Conservation (phyloP, 805 yeast genomes). For the Nakazawaea pomicola region DNA sequence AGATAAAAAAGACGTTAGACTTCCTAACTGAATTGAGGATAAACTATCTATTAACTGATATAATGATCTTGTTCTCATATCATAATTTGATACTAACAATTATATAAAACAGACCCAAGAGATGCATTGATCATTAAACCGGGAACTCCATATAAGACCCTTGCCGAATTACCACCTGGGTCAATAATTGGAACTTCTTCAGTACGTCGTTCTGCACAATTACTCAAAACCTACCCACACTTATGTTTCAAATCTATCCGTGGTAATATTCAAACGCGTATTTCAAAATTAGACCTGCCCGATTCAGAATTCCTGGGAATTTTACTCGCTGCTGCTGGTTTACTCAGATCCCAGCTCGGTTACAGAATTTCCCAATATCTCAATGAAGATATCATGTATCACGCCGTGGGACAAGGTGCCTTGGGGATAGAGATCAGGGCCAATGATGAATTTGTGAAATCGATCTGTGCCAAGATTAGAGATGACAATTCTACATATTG, state of each 20-base stretch:
- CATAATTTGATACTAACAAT: slow-evolving; percentile 8
- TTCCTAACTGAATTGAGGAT: slow-evolving; percentile 29
- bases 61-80: background rate
- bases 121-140: slow-evolving; percentile 81
- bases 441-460: slow-evolving; percentile 53
- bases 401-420: slow-evolving; percentile 99
- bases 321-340: slow-evolving; percentile 90
- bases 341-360: slow-evolving; percentile 67
- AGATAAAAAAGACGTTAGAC: slow-evolving; percentile 32
- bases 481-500: slow-evolving; percentile 63
- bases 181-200: slow-evolving; percentile 93
- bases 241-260: slow-evolving; percentile 79
- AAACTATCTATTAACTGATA: slow-evolving; percentile 16
- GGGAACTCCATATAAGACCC: slow-evolving; percentile 55
- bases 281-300: slow-evolving; percentile 73
- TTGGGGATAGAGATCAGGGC: slow-evolving; percentile 85
- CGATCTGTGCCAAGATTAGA: slow-evolving; percentile 59
- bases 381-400: slow-evolving; percentile 76
- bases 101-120: slow-evolving; percentile 58
- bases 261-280: slow-evolving; percentile 78
- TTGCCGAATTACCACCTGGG: slow-evolving; percentile 78
- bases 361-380: slow-evolving; percentile 70
- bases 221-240: slow-evolving; percentile 71
- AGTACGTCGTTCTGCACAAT: slow-evolving; percentile 88
- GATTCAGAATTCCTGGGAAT: slow-evolving; percentile 64